Evolutionary conservation across 1,139 yeast species (phyloP).

Genomic region (Suhomyces chickasaworum): DNA sequence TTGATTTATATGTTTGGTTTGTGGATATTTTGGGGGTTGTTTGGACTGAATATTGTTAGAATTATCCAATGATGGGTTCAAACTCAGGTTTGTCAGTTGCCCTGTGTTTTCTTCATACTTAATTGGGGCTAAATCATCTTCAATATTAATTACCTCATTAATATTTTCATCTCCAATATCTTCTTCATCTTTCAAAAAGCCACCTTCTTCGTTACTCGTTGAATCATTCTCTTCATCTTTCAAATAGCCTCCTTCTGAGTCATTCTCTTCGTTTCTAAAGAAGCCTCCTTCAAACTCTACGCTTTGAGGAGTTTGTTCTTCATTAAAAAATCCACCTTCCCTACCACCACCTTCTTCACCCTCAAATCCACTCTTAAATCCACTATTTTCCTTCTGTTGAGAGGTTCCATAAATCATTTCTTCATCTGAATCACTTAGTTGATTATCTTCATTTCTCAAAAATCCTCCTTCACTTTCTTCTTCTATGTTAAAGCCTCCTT

Average conservation of each 20-base stretch:
- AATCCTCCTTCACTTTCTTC: constrained; percentile 15
- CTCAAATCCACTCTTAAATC: not conserved
- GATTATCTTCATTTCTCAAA: constrained; percentile 9
- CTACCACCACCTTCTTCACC: not conserved
- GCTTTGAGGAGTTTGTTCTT: not conserved
- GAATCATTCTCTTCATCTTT: not conserved
- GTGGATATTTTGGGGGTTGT: too few species aligned
- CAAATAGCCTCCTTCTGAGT: not conserved
- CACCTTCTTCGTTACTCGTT: not conserved
- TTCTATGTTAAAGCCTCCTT: too few species aligned
- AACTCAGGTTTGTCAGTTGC: not conserved
- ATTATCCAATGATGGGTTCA: not conserved
- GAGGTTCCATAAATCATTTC: constrained; percentile 3
- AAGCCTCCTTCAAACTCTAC: not conserved
- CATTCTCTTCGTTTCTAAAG: not conserved
- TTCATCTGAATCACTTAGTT: constrained; percentile 9
- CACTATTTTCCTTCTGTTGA: not conserved
- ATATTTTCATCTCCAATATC: too few species aligned
- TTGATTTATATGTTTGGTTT: too few species aligned
- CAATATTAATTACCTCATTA: not conserved
- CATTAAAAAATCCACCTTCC: constrained; percentile 6
- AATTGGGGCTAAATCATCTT: not conserved
- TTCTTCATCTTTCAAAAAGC: not conserved
- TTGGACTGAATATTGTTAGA: not conserved
- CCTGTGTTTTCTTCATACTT: not conserved